Evolutionary conservation across 148 eudicot genomes (phyloP).

Genomic region (Drosera capensis): DNA sequence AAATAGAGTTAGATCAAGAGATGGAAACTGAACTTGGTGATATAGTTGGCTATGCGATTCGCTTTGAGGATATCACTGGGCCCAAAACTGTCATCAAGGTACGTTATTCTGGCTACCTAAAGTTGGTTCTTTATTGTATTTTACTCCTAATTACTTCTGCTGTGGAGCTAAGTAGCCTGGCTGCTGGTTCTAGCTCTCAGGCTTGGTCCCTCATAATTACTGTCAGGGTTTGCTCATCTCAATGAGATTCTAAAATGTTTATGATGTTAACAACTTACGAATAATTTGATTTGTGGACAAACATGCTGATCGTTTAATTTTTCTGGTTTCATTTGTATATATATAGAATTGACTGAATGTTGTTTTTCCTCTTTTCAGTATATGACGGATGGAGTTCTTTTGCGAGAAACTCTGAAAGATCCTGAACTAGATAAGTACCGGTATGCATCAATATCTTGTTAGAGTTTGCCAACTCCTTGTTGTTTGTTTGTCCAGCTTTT

Average conservation of each 20-base stretch:
- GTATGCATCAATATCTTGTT: conserved; percentile 25
- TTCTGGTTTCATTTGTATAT: background rate
- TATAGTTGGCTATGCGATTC: conserved; percentile 90
- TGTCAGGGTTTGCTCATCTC: too few relatives aligned
- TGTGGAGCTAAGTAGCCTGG: background rate
- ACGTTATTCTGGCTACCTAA: conserved; percentile 1
- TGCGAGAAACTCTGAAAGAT: conserved; percentile 80
- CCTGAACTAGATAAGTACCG: conserved; percentile 71
- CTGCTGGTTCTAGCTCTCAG: too few relatives aligned
- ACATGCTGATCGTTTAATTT: too few relatives aligned
- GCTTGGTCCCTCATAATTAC: too few relatives aligned
- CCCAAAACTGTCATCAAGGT: conserved; percentile 73
- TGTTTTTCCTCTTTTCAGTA: conserved; percentile 9
- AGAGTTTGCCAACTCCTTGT: background rate
- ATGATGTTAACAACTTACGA: too few relatives aligned
- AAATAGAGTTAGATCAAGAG: conserved; percentile 85
- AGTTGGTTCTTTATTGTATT: background rate
- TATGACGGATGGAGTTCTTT: conserved; percentile 78
- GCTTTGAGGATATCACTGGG: conserved; percentile 83
- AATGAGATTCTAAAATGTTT: too few relatives aligned
- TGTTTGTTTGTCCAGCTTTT: background rate
- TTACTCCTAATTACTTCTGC: background rate
- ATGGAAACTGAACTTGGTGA: conserved; percentile 94
- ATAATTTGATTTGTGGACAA: too few relatives aligned
- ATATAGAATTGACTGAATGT: background rate